A percentile compares a stretch with the other conserved stretches of the same genome.
Evolutionary conservation across 2,329 filamentous ascomycete species (phyloP).

Genomic region (Dactylella cylindrospora): DNA sequence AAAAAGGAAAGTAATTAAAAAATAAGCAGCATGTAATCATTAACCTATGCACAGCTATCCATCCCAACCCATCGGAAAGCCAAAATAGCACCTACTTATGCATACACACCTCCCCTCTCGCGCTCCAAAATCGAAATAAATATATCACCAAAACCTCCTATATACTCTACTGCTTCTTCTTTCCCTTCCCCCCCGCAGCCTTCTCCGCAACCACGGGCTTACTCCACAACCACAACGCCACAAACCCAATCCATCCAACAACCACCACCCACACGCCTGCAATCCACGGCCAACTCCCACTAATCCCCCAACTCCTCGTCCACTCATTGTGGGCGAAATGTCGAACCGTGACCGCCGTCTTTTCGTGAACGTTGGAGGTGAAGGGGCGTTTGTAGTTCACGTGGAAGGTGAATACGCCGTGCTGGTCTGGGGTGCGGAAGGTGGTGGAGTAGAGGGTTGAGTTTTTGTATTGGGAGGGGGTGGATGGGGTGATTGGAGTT

Average conservation of each 20-base stretch:
- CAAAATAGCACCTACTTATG: not conserved
- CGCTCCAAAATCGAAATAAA: conserved; percentile 17
- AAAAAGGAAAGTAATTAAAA: too few relatives aligned
- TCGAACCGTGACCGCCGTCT: conserved; percentile 88
- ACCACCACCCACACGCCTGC: conserved; percentile 82
- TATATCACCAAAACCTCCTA: not conserved
- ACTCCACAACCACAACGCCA: conserved; percentile 82
- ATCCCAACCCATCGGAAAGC: not conserved
- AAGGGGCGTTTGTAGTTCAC: conserved; percentile 97
- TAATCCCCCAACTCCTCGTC: conserved; percentile 85
- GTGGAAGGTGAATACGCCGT: conserved; percentile 98
- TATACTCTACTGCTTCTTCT: conserved; percentile 53
- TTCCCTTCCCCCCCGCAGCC: conserved; percentile 49
- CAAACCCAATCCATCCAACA: conserved; percentile 79
- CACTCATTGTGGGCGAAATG: conserved; percentile 98
- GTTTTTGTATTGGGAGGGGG: conserved; percentile 53
- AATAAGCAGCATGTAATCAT: too few relatives aligned
- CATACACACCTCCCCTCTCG: conserved; percentile 44
- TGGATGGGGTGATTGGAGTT: conserved; percentile 59
- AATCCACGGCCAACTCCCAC: conserved; percentile 92
- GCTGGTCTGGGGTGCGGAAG: conserved; percentile 89
- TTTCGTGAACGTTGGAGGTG: conserved; percentile 85
- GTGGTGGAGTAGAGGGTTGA: conserved; percentile 71
- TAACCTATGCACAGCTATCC: not conserved
- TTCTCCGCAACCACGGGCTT: conserved; percentile 56